A percentile compares a stretch with the other conserved stretches of the same genome.
These are phyloP conservation scores for Solanum dulcamara DNA, from an alignment of 257 asterid species.

Conservation along the genomic window DNA sequence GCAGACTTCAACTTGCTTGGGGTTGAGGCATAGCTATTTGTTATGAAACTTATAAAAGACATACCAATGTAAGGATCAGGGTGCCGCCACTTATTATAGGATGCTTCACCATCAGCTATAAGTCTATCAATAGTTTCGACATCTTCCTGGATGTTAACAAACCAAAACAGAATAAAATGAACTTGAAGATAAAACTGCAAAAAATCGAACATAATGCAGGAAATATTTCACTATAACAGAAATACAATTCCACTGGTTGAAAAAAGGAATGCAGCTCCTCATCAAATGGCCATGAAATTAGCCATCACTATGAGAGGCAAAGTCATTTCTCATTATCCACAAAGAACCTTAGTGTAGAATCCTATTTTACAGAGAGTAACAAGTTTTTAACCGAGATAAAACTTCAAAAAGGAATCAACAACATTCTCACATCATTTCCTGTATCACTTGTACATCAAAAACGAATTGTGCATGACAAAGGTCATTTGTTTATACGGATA, in stretches of 20 bases:
- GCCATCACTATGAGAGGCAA: background rate
- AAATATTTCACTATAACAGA: background rate
- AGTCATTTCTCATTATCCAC: background rate
- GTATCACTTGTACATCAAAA: background rate
- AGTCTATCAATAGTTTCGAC: constrained; percentile 71
- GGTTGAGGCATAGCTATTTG: background rate
- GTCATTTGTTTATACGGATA: background rate
- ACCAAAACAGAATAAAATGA: background rate
- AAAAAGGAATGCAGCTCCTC: background rate
- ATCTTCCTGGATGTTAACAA: constrained; percentile 59
- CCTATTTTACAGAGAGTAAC: background rate
- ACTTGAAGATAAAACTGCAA: background rate
- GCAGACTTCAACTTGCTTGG: background rate
- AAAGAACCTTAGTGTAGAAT: background rate
- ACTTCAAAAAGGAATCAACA: background rate
- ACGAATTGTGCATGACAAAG: background rate
- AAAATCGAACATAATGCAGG: background rate
- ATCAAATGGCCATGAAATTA: background rate
- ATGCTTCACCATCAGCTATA: constrained; percentile 64
- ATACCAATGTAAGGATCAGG: constrained; percentile 95
- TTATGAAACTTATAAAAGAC: background rate
- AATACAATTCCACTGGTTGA: background rate
- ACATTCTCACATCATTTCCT: background rate
- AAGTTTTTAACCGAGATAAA: background rate
- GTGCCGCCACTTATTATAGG: constrained; percentile 70